Evolutionary conservation across 768 basidiomycete genomes (phyloP), one percentile per base, ranked within the genome.

Genomic region (Auriscalpium orientale): DNA sequence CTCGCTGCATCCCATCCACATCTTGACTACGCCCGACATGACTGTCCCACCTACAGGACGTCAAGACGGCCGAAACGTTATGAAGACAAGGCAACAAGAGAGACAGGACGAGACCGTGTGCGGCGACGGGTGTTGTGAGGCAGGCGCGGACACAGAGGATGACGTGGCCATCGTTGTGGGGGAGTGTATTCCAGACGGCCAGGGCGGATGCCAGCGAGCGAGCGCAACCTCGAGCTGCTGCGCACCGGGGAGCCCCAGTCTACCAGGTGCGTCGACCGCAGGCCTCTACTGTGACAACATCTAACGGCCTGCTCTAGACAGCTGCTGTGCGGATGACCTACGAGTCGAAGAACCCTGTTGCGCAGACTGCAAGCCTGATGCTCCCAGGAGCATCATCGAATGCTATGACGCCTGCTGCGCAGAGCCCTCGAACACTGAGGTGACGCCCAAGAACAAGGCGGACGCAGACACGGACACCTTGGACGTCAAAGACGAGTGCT

Each of bases 141-240:
- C 0, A 15, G 33, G 28, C 13, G 36, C 12, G 49, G 50, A 45
- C 13, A 35, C 46, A 7, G 50, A 46, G 1, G 21, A 18, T 16
- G 5, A 35, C 18, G 35, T 48, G 28, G 44, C 35, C 9, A 21
- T 21, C 37, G 18, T 54, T 28, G 35, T 56, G n/a, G 49, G 55
- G 11, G 55, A 54, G n/a, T 47, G 55, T 40, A 54, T 56, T n/a
- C 52, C 55, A 28, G 54, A 59, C 18, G 52, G 49, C 43, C 21
- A 40, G 47, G 53, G 55, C 1, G 55, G 49, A 22, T 61, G 58
- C 46, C 51, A 59, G 28, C 22, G 60, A 13, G 40, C 58, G 12
- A 34, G 16, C 16, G 48, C 36, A 9, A 43, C 38, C 51, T 28
- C 47, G 7, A 43, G 54, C 33, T 49, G n/a, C 38, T 45, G 36